Evolutionary conservation across 2,329 filamentous ascomycete species (phyloP), one percentile per base, ranked within the genome.

Genomic region (Ophiostoma perfectum): DNA sequence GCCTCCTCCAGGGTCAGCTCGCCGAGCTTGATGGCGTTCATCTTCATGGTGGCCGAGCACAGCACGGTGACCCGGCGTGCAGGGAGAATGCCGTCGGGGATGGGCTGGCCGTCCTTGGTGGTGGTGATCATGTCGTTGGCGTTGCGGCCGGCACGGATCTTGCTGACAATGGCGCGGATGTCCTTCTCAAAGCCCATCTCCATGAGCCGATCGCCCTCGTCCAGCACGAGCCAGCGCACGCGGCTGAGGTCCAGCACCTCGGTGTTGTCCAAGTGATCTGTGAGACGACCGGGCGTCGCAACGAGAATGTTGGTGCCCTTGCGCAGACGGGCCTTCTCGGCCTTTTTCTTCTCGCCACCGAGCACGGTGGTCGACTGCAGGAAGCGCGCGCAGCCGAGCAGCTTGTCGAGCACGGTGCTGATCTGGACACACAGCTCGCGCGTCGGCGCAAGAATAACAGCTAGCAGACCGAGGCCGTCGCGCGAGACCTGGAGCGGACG

Each of bases 121-220:
- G 84, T 85, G 68, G 84, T 84, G 49, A 84, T 81, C 27, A 90
- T n/a, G 42, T 55, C 41, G 11, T 7, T 12, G 63, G 44, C 47
- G 45, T 47, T 6, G 77, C 82, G 79, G 68, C 89, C 84, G 62
- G 88, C 80, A 71, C 93, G 88, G 68, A 98, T 86, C 71, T 90
- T 90, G 68, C 87, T 84, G 16, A 99, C 90, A 72, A 97, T 94
- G 70, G 89, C 90, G 75, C 91, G 90, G 70, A 99, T 86, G 75
- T 98, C 94, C 67, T 97, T 89, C 78, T 98, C 95, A 73, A 99
- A 99, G 0, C 95, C 95, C 75, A 98, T 84, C 76, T 99, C 95
- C 94, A 99, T 97, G 76, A 99, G 81, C n/a, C 95, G 86, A 82
- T 99, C 95, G 42, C 95, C 95, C 78, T 99, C 95, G 74, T 99